Evolutionary conservation across 176 grass and related monocot species (phyloP).

Genomic region (Rhynchospora breviuscula): DNA sequence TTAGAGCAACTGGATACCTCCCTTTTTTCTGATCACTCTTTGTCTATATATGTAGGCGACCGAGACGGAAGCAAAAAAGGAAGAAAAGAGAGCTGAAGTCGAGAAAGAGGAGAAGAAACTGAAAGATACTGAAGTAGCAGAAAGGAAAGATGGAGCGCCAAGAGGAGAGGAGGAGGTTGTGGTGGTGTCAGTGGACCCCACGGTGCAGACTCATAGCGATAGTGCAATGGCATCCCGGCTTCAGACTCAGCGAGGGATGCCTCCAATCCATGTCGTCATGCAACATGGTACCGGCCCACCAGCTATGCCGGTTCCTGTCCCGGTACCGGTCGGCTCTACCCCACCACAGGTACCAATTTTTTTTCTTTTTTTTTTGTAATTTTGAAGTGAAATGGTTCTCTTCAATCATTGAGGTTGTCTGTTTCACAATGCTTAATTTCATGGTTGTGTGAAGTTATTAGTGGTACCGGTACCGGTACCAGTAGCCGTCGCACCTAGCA

Average conservation of each 20-base stretch:
- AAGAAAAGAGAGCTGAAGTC: conserved; percentile 2
- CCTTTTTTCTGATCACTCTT: background rate
- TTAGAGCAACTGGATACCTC: background rate
- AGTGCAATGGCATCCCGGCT: conserved; percentile 35
- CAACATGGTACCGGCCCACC: conserved; percentile 38
- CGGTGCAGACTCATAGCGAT: background rate
- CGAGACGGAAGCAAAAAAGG: conserved; percentile 28
- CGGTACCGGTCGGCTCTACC: conserved; percentile 29
- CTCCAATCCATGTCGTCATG: conserved; percentile 69
- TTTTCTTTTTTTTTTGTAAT: background rate
- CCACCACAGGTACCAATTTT: conserved; percentile 39
- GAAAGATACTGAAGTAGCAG: background rate
- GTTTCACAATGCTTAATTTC: background rate
- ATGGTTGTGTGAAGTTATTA: background rate
- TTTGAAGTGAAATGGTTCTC: conserved; percentile 19
- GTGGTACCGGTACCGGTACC: background rate
- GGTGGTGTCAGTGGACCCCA: conserved; percentile 25
- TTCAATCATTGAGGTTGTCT: background rate
- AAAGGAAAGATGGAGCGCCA: background rate
- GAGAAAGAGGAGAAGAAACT: background rate
- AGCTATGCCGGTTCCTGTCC: conserved; percentile 28
- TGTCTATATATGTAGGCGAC: background rate
- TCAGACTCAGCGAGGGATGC: conserved; percentile 52
- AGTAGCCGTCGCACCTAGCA: background rate
- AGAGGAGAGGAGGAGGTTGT: conserved; percentile 34